Conservation (phyloP, 139 green algal genomes). For the Zygnema circumcarinatum region DNA sequence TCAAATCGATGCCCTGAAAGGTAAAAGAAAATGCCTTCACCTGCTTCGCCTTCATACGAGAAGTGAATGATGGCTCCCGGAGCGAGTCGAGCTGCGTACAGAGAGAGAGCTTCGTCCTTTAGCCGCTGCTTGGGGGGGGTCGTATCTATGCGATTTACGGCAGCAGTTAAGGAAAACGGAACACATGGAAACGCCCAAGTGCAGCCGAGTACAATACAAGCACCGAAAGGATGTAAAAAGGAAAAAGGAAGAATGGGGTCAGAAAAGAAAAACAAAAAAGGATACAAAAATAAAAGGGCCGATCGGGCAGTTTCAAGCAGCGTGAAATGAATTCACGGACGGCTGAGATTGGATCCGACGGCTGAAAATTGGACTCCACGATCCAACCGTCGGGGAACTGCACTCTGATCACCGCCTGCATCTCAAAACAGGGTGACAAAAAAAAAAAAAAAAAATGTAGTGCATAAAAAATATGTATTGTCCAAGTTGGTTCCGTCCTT, state of each 20-base stretch:
- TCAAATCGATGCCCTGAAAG: too few relatives aligned
- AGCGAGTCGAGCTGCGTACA: not conserved
- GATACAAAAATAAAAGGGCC: not conserved
- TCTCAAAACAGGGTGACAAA: not conserved
- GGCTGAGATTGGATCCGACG: not conserved
- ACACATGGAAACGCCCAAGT: not conserved
- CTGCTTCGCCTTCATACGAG: not conserved
- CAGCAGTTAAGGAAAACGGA: not conserved
- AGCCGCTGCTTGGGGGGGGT: not conserved
- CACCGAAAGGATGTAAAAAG: too few relatives aligned
- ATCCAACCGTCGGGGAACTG: not conserved
- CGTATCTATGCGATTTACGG: not conserved
- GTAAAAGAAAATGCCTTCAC: too few relatives aligned
- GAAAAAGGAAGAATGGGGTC: not conserved
- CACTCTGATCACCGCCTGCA: not conserved
- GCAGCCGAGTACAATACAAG: too few relatives aligned
- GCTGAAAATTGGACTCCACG: not conserved
- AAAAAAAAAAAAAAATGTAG: not conserved
- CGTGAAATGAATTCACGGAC: not conserved
- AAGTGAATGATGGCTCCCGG: not conserved
- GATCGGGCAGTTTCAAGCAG: not conserved
- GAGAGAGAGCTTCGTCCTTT: not conserved
- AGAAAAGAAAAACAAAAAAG: not conserved
- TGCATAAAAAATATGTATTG: not conserved
- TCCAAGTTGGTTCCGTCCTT: too few relatives aligned